Evolutionary conservation across 345 rosid species (phyloP).

Genomic region (Zanthoxylum bungeanum): DNA sequence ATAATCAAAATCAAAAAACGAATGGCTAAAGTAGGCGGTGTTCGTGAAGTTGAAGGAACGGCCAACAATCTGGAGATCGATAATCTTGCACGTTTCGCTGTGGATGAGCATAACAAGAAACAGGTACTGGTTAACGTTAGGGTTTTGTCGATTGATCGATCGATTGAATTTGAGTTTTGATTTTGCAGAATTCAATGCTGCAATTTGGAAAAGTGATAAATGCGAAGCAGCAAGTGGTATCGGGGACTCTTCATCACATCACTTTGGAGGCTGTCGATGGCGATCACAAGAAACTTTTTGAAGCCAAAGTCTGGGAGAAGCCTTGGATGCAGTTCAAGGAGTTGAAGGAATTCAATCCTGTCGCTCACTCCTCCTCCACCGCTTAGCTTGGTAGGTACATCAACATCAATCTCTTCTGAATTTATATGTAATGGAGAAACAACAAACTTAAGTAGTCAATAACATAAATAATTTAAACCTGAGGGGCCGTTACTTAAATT

Average conservation of each 20-base stretch:
- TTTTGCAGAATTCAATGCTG: conserved; percentile 52
- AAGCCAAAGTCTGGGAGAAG: conserved; percentile 92
- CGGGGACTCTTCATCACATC: conserved; percentile 66
- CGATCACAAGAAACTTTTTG: conserved; percentile 52
- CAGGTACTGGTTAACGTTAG: conserved; percentile 27
- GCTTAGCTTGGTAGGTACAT: not conserved
- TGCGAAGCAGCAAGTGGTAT: conserved; percentile 73
- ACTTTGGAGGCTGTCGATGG: conserved; percentile 78
- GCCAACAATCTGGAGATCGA: conserved; percentile 64
- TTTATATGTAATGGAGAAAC: not conserved
- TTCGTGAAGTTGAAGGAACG: conserved; percentile 37
- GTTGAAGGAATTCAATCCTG: conserved; percentile 64
- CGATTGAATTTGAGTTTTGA: not conserved
- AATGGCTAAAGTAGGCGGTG: conserved; percentile 58
- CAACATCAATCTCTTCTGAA: not conserved
- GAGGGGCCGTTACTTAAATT: not conserved
- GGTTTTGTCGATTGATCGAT: not conserved
- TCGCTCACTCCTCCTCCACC: conserved; percentile 35
- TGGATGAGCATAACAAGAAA: conserved; percentile 83
- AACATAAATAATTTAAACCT: not conserved
- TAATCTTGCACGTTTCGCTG: conserved; percentile 80
- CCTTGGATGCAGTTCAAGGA: conserved; percentile 81
- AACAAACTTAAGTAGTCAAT: not conserved
- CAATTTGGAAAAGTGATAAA: conserved; percentile 56
- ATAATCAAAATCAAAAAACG: no score